These are phyloP conservation scores for Aspergillus baeticus DNA, from an alignment of 495 filamentous ascomycete species.

Conservation along the genomic window DNA sequence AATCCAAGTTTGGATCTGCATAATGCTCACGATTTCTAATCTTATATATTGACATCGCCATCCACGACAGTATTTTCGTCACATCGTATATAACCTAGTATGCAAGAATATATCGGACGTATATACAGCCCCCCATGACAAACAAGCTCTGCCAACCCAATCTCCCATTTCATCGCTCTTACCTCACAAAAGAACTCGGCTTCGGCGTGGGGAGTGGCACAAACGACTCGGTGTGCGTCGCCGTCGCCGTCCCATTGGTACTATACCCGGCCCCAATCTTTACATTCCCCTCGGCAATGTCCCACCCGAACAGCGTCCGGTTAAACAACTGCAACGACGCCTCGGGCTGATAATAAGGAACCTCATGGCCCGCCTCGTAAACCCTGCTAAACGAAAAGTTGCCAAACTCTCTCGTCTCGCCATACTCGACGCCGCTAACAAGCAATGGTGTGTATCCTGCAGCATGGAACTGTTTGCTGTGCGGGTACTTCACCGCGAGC, in stretches of 20 bases:
- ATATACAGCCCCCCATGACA: no score
- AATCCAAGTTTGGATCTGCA: no score
- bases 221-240: constrained; percentile 58
- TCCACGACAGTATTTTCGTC: no score
- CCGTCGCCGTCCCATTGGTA: constrained; percentile 44
- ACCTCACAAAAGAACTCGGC: neutral
- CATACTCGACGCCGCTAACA: constrained; percentile 40
- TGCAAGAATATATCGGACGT: neutral
- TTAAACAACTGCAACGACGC: constrained; percentile 52
- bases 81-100: no score
- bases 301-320: constrained; percentile 50
- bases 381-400: constrained; percentile 58
- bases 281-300: constrained; percentile 52
- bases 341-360: constrained; percentile 56
- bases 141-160: no score
- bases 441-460: constrained; percentile 49
- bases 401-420: constrained; percentile 54
- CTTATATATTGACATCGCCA: no score
- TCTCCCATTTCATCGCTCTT: no score
- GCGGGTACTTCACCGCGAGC: constrained; percentile 38
- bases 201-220: constrained; percentile 42
- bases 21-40: no score
- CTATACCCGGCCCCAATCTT: constrained; percentile 43
- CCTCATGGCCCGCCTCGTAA: constrained; percentile 59
- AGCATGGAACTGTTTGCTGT: constrained; percentile 36